These are phyloP conservation scores for Sugiyamaella floridensis DNA, from an alignment of 805 yeast genomes.

Conservation along the genomic window DNA sequence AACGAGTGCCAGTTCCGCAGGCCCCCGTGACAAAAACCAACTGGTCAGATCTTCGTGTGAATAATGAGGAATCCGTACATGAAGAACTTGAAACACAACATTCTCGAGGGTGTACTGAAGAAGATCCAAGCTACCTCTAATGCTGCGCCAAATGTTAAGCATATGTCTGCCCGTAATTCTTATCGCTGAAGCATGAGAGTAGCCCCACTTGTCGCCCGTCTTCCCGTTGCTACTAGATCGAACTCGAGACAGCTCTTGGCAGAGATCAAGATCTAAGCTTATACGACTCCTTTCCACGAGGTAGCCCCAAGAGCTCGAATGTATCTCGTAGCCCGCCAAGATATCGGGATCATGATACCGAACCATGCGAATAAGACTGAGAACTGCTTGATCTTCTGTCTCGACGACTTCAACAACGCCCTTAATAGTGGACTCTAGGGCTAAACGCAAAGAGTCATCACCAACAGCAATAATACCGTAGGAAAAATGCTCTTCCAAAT, in stretches of 20 bases:
- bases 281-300: constrained; percentile 49
- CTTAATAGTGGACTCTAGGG: constrained; percentile 1
- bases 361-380: constrained; percentile 48
- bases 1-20: constrained; percentile 24
- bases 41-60: constrained; percentile 42
- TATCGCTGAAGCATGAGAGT: constrained; percentile 65
- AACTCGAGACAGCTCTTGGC: constrained; percentile 58
- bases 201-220: constrained; percentile 62
- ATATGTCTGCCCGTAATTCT: constrained; percentile 73
- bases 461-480: constrained; percentile 22
- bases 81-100: constrained; percentile 60
- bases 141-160: constrained; percentile 75
- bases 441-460: constrained; percentile 16
- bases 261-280: constrained; percentile 45
- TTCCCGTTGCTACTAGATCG: constrained; percentile 29
- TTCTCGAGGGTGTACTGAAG: constrained; percentile 71
- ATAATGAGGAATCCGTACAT: constrained; percentile 60
- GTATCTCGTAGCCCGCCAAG: constrained; percentile 77
- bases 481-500: constrained; percentile 12
- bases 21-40: constrained; percentile 32
- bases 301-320: constrained; percentile 85
- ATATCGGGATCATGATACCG: constrained; percentile 78
- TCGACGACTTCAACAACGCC: constrained; percentile 37
- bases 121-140: constrained; percentile 53
- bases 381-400: constrained; percentile 55